Conservation (phyloP, 1,139 yeast species). For the Suhomyces anneliseae region DNA sequence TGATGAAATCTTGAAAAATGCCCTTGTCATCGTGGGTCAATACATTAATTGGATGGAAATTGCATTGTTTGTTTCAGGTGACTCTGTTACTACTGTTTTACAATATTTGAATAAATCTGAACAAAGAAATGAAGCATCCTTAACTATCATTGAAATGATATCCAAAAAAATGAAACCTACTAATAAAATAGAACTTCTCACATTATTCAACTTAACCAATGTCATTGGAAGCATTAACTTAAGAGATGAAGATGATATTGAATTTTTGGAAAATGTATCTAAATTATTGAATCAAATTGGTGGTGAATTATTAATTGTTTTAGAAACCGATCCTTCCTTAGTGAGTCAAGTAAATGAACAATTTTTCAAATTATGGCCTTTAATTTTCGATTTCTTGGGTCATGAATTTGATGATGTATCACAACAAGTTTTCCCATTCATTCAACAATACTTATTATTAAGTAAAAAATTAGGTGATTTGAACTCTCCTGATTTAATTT, state of each 20-base stretch:
- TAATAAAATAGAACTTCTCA: conserved; percentile 78
- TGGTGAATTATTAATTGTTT: conserved; percentile 64
- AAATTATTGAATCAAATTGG: conserved; percentile 75
- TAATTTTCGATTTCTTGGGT: conserved; percentile 64
- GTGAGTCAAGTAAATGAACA: conserved; percentile 39
- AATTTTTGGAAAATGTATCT: conserved; percentile 76
- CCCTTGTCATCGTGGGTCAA: conserved; percentile 73
- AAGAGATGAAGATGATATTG: conserved; percentile 51
- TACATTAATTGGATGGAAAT: conserved; percentile 97
- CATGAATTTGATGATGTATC: conserved; percentile 91
- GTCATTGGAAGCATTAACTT: conserved; percentile 44
- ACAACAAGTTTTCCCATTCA: conserved; percentile 75
- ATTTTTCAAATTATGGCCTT: conserved; percentile 60
- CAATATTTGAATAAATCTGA: conserved; percentile 52
- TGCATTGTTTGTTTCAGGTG: conserved; percentile 67
- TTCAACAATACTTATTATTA: conserved; percentile 69
- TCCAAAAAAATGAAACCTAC: conserved; percentile 89
- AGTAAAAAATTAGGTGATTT: conserved; percentile 57
- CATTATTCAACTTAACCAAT: conserved; percentile 63
- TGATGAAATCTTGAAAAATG: conserved; percentile 54
- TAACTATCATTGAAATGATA: conserved; percentile 75
- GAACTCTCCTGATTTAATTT: conserved; percentile 49
- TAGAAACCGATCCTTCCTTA: conserved; percentile 51
- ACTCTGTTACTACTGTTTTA: conserved; percentile 62
- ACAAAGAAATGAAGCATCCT: conserved; percentile 62